Evolutionary conservation across 2,329 filamentous ascomycete species (phyloP).

Genomic region (Pseudogymnoascus sp.): DNA sequence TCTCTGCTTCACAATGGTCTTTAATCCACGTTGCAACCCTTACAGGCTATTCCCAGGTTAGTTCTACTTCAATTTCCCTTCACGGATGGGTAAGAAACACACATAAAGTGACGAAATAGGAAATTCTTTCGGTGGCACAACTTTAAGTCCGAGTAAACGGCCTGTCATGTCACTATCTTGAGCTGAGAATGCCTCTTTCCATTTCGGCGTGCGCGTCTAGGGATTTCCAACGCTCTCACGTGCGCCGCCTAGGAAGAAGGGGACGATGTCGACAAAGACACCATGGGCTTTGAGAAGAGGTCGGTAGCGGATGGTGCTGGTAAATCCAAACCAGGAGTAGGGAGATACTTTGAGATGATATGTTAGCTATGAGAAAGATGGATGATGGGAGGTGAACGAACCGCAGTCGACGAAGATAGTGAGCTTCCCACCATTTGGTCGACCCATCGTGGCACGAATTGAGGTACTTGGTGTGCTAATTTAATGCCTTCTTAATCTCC

Average conservation of each 20-base stretch:
- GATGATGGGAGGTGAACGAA: slow-evolving; percentile 2
- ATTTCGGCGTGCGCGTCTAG: slow-evolving; percentile 14
- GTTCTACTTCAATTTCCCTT: not conserved
- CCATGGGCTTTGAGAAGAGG: slow-evolving; percentile 14
- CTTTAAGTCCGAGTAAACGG: slow-evolving; percentile 14
- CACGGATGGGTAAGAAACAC: not conserved
- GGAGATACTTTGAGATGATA: slow-evolving; percentile 13
- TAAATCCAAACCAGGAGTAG: slow-evolving; percentile 18
- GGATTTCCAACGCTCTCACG: slow-evolving; percentile 15
- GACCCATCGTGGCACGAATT: not conserved
- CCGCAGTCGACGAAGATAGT: slow-evolving; percentile 16
- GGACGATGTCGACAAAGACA: slow-evolving; percentile 15
- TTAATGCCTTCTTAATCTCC: not conserved
- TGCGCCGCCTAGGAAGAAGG: slow-evolving; percentile 17
- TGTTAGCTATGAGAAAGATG: not conserved
- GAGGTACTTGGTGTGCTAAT: not conserved
- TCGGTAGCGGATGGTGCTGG: slow-evolving; percentile 12
- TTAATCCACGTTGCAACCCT: slow-evolving; percentile 17
- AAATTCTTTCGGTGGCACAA: slow-evolving; percentile 14
- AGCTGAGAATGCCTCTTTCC: slow-evolving; percentile 13
- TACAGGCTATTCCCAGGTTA: slow-evolving; percentile 11
- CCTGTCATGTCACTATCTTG: slow-evolving; percentile 15
- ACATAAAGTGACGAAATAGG: slow-evolving; percentile 12
- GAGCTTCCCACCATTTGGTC: not conserved
- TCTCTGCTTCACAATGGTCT: slow-evolving; percentile 7